Conservation (phyloP, 805 yeast species). For the Saccharomycopsis sp. region DNA sequence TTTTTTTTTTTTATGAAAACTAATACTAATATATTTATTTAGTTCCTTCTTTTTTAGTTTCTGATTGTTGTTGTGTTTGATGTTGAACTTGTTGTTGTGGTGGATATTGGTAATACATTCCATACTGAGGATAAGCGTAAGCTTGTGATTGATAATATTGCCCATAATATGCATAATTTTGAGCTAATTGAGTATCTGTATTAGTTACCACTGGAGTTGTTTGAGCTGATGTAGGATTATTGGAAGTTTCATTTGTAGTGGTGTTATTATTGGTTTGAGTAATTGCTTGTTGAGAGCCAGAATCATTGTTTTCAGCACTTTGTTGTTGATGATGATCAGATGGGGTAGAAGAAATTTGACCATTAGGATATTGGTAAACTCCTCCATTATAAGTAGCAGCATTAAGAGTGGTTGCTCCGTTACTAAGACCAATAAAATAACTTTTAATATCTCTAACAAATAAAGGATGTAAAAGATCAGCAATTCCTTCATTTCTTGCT, state of each 20-base stretch:
- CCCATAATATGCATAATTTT: neutral
- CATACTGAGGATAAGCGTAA: no score
- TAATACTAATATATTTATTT: no score
- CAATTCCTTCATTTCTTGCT: constrained; percentile 73
- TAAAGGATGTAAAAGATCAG: constrained; percentile 53
- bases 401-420: constrained; percentile 2
- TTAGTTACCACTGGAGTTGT: neutral
- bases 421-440: neutral
- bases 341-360: neutral
- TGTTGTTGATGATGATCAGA: no score
- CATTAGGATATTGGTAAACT: neutral
- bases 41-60: no score
- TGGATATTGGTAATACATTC: no score
- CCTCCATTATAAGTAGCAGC: constrained; percentile 3
- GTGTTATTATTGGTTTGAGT: neutral
- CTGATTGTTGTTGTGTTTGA: no score
- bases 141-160: neutral
- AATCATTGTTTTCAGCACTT: constrained; percentile 3
- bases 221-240: neutral
- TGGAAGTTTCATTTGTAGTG: neutral
- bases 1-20: no score
- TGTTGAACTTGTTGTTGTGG: no score
- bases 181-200: neutral
- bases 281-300: constrained; percentile 1
- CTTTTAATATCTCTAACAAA: constrained; percentile 63